Base-by-base conservation (phyloP, 805 yeast genomes). In the Candida alai region DNA sequence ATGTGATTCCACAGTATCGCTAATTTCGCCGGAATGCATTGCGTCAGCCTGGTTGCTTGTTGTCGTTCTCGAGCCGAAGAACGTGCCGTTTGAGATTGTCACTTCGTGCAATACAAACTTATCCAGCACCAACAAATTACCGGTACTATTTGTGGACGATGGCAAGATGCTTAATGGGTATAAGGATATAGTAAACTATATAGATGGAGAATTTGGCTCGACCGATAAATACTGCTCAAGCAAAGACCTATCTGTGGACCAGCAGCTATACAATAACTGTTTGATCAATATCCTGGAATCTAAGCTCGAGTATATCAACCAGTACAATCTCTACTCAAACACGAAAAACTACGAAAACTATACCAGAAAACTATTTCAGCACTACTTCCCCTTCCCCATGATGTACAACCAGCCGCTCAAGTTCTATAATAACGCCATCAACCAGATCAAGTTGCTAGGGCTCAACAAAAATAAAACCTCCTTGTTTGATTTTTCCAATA, bases 311-410 rank as follows among this genome's bases (percentile, higher is more conserved):
- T 50, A 58, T n/a, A 58, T 79, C 26, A 73, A 79, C 23, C 70
- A 70, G 36, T 81, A 80, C 50, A 74, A 76, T 32, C 53, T 78
- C 22, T 80, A 73, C 44, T 55, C 79, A 29, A 73, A 78, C 45
- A 65, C 69, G 18, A 57, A 54, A 12, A 82, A 83, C 51, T 83
- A 80, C 53, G 82, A 76, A 39, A 52, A 62, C 9, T 78, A 69
- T 44, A 74, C 87, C 4, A 65, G 85, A 40, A 70, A 71, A 15
- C 46, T 71, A 12, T 80, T 80, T 49, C 60, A 66, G 28, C 45
- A 60, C 4, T 68, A 74, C 36, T 54, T 81, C 13, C 81, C 84
- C 5, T 83, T 82, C 59, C 90, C 89, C 7, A 70, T 80, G 73
- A 84, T 81, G 72, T 82, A 81, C 51, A 74, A 74, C 40, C 76